Percentiles rank a stretch among this genome's conserved stretches.
These are phyloP conservation scores for Geotrichum citri-aurantii DNA, from an alignment of 1,139 yeast genomes.

Conservation along the genomic window DNA sequence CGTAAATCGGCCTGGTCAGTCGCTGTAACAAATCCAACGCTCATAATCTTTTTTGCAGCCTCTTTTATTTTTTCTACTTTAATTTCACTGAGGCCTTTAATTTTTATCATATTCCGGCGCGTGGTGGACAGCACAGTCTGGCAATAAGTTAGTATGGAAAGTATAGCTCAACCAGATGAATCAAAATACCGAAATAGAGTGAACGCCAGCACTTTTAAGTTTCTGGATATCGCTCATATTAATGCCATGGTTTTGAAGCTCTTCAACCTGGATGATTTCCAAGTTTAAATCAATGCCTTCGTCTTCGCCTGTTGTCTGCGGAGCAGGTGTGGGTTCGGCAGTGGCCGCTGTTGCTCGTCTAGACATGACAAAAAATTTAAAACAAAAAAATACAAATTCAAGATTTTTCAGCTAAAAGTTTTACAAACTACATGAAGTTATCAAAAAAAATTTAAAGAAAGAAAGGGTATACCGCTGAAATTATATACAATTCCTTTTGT, in stretches of 20 bases:
- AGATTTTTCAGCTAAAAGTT: neutral
- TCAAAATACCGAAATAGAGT: constrained; percentile 45
- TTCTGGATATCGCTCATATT: constrained; percentile 55
- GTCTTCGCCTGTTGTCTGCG: neutral
- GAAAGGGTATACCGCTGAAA: neutral
- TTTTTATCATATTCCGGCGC: constrained; percentile 47
- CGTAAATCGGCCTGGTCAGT: constrained; percentile 48
- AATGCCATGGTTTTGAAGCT: constrained; percentile 51
- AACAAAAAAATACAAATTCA: neutral
- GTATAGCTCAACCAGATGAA: neutral
- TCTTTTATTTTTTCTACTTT: constrained; percentile 60
- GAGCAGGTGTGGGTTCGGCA: constrained; percentile 9
- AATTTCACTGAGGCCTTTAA: constrained; percentile 52
- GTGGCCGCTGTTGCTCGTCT: constrained; percentile 9
- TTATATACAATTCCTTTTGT: neutral
- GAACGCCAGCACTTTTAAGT: constrained; percentile 48
- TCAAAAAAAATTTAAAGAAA: neutral
- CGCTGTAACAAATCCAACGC: constrained; percentile 51
- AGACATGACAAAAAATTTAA: constrained; percentile 9
- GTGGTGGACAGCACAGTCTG: constrained; percentile 51
- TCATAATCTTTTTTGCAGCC: constrained; percentile 49
- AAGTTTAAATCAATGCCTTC: constrained; percentile 11
- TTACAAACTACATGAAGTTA: neutral
- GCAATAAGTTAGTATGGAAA: constrained; percentile 1
- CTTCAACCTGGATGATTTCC: constrained; percentile 44